Base-by-base conservation (phyloP, 2,329 filamentous ascomycete genomes). In the Aspergillus novoparasiticus region DNA sequence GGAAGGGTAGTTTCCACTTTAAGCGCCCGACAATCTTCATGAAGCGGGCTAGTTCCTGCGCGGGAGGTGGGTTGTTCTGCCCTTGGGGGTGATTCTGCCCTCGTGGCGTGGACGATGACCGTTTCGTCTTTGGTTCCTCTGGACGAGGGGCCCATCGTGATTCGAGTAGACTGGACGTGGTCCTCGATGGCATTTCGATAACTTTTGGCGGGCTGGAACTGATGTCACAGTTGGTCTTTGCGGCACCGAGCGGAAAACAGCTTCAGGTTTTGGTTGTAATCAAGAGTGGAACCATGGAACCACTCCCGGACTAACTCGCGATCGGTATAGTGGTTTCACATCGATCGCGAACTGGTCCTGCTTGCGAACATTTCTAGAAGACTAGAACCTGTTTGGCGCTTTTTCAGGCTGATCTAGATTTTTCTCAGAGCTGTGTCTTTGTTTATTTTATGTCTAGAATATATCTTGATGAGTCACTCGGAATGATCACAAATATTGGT, bases 1-100 rank as follows among this genome's bases (percentile, higher is more conserved):
- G 79, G 67, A 87, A 87, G 14, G 86, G 81, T 2, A 86, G 82
- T 72, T 89, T 90, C 87, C 88, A 90, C 66, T 85, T 83, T 50
- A 90, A 78, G 2, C 87, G 84, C 2, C 84, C 82, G 23, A 87
- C 84, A 32, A 88, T 86, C 67, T 88, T 88, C 64, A 84, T 82
- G 72, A 87, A 89, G 8, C 87, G 83, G 2, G 81, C 78, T 0
- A 89, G 80, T 48, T 88, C 84, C 45, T 80, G 78, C 58, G 57
- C 64, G 12, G 70, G 71, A n/a, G 67, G 65, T 6, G 69, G 60
- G 57, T 61, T 64, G 45, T 34, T 51, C 30, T 50, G 36, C 54
- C 61, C 45, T 58, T 61, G 45, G 63, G 65, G 32, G 56, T 61
- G 64, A 43, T 34, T 51, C 23, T 53, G 36, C 54, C 60, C 45